Evolutionary conservation across 371 early-diverging fungal genomes (phyloP).

Genomic region (Haplosporangium sp.): DNA sequence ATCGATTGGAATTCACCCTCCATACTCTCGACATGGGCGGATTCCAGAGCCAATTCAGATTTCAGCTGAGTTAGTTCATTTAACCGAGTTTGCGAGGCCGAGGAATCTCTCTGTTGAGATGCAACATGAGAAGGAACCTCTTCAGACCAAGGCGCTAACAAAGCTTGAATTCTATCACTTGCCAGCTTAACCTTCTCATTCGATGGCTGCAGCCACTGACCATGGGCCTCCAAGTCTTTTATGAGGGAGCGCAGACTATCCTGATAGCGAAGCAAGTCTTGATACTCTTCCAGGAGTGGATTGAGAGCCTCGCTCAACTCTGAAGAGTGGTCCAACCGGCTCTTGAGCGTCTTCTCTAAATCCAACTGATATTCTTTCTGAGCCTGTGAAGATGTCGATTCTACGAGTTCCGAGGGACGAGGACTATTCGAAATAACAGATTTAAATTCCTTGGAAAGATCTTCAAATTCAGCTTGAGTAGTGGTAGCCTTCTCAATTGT

Average conservation of each 20-base stretch:
- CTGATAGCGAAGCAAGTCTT: constrained; percentile 33
- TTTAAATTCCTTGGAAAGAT: constrained; percentile 17
- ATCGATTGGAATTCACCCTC: constrained; percentile 21
- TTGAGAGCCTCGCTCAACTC: constrained; percentile 20
- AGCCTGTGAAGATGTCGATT: neutral
- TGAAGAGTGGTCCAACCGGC: constrained; percentile 5
- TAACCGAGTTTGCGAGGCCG: neutral
- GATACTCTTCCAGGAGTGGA: constrained; percentile 32
- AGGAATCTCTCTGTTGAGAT: neutral
- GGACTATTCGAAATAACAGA: constrained; percentile 15
- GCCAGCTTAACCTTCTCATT: constrained; percentile 22
- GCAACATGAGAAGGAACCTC: neutral
- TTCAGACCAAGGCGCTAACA: constrained; percentile 33
- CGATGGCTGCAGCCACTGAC: constrained; percentile 22
- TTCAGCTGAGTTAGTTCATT: constrained; percentile 13
- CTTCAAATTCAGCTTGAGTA: constrained; percentile 9
- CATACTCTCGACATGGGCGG: constrained; percentile 15
- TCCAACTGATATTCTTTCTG: constrained; percentile 3
- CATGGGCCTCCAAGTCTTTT: constrained; percentile 16
- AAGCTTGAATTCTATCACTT: constrained; percentile 13
- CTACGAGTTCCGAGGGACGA: constrained; percentile 2
- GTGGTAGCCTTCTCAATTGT: constrained; percentile 11
- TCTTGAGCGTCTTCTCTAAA: constrained; percentile 24
- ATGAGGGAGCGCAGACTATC: constrained; percentile 29
- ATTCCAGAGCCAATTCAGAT: constrained; percentile 11